phyloP scores from a whole-genome alignment of 1,284 basidiomycete species.

The Prillingera fragicola region DNA sequence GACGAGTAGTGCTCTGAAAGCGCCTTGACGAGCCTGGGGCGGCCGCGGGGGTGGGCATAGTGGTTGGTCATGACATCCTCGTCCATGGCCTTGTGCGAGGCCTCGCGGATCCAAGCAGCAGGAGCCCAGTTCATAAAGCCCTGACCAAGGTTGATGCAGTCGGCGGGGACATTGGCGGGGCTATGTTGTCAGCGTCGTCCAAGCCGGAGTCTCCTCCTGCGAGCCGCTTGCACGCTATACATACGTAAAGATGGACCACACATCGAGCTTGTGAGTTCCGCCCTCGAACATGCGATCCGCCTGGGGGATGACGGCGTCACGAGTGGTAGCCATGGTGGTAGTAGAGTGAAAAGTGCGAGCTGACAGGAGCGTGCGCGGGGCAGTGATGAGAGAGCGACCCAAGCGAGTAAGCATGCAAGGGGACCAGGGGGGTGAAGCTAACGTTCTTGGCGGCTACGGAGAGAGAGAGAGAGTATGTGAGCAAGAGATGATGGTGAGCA shows the following conservation, averaged over 20 bases:
- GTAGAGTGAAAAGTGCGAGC: constrained; percentile 8
- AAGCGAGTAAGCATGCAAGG: constrained; percentile 5
- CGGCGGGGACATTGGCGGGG: constrained; percentile 72
- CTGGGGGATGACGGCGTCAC: constrained; percentile 32
- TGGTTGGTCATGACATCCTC: constrained; percentile 66
- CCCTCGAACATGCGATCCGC: constrained; percentile 44
- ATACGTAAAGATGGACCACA: constrained; percentile 90
- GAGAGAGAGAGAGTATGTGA: neutral
- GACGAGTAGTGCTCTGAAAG: constrained; percentile 72
- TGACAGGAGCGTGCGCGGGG: neutral
- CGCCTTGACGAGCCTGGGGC: constrained; percentile 76
- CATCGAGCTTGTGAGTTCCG: constrained; percentile 58
- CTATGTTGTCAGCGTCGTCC: constrained; percentile 48
- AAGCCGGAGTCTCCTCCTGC: neutral
- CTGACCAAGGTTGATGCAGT: constrained; percentile 88
- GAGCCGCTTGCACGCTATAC: constrained; percentile 25
- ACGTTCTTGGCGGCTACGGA: too few species aligned
- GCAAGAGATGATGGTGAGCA: neutral
- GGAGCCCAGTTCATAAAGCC: constrained; percentile 84
- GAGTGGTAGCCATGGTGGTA: constrained; percentile 25
- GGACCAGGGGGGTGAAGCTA: neutral
- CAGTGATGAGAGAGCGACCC: neutral
- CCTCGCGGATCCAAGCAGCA: constrained; percentile 73
- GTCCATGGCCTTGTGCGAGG: constrained; percentile 66
- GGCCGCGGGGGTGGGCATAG: constrained; percentile 85